A percentile compares a stretch with the other conserved stretches of the same genome.
These are phyloP conservation scores for Planoprotostelium fungivorum DNA, from an alignment of 78 protist genomes.

Conservation along the genomic window DNA sequence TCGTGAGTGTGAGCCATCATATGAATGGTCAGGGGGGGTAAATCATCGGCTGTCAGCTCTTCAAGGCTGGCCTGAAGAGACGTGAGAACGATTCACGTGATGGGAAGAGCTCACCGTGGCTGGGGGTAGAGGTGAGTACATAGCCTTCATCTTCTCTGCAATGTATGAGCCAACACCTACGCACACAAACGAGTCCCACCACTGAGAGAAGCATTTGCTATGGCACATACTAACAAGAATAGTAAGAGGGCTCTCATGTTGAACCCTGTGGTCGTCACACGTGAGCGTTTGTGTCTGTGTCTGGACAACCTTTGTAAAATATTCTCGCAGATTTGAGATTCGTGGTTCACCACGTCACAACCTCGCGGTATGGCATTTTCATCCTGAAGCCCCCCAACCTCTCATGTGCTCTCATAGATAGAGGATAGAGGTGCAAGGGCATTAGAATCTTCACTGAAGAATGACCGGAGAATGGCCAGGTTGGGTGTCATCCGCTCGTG, in stretches of 20 bases:
- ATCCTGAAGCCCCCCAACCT: too few species aligned
- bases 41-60: background rate
- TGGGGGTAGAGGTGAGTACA: background rate
- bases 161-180: background rate
- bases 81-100: background rate
- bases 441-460: too few species aligned
- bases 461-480: too few species aligned
- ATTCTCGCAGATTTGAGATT: too few species aligned
- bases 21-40: constrained; percentile 10
- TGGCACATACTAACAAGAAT: background rate
- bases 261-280: too few species aligned
- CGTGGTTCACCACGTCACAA: too few species aligned
- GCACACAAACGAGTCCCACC: background rate
- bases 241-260: background rate
- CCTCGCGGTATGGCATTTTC: too few species aligned
- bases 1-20: constrained; percentile 62
- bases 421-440: too few species aligned
- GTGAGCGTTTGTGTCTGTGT: too few species aligned
- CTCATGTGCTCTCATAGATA: too few species aligned
- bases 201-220: background rate
- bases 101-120: background rate
- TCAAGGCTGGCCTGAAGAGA: background rate
- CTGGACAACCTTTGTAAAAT: too few species aligned
- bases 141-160: background rate
- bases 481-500: too few species aligned